A percentile compares a stretch with the other conserved stretches of the same genome.
Evolutionary conservation across 2,329 filamentous ascomycete genomes (phyloP).

Genomic region (Chalaropsis ovoidea): DNA sequence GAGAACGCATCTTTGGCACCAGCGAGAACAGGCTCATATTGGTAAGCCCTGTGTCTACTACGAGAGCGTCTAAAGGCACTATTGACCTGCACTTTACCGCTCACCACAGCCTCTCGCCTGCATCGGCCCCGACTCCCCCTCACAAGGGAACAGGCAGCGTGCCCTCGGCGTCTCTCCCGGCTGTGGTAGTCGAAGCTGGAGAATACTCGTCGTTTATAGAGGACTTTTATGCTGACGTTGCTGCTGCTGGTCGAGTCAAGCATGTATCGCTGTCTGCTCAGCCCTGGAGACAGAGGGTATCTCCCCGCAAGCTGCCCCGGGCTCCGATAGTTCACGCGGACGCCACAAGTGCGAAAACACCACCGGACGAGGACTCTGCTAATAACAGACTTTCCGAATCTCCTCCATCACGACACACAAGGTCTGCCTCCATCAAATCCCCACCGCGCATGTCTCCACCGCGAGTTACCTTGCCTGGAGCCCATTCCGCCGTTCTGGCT

Average conservation of each 20-base stretch:
- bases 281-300: neutral
- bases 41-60: constrained; percentile 27
- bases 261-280: constrained; percentile 10
- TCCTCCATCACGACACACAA: neutral
- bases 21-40: constrained; percentile 27
- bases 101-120: constrained; percentile 35
- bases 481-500: constrained; percentile 4
- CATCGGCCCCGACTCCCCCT: neutral
- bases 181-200: constrained; percentile 3
- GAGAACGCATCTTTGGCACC: constrained; percentile 39
- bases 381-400: neutral
- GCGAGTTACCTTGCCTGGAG: constrained; percentile 9
- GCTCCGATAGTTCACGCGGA: constrained; percentile 5
- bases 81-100: constrained; percentile 46
- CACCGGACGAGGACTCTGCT: neutral
- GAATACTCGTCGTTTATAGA: constrained; percentile 19
- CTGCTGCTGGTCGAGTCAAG: neutral
- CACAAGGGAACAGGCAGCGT: constrained; percentile 5
- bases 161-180: constrained; percentile 3
- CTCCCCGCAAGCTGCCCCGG: constrained; percentile 1
- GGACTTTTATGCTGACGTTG: constrained; percentile 16
- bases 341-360: neutral
- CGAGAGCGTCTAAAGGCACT: constrained; percentile 32
- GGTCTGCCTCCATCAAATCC: constrained; percentile 2
- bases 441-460: constrained; percentile 16